Base-by-base conservation (phyloP, 2,329 filamentous ascomycete species). In the Colletotrichum melonis region DNA sequence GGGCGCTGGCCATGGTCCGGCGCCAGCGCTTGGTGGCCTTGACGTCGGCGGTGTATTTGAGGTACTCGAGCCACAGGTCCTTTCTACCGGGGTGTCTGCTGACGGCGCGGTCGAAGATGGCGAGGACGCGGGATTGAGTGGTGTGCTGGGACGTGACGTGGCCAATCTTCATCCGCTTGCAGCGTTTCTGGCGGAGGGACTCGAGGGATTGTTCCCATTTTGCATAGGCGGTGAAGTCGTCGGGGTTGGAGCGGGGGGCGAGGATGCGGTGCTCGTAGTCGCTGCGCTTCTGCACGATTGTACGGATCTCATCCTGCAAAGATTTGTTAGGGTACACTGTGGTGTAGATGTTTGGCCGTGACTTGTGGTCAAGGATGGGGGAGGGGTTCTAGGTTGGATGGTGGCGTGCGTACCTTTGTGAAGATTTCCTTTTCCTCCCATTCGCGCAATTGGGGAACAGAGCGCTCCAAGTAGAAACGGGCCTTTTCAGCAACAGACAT, bases 401-500 rank as follows among this genome's bases (percentile, higher is more conserved):
- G 32, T 32, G 32, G 63, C 58, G 42, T 82, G 63, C 58, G 42
- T 82, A 94, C 94, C 86, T 93, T 92, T 74, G 89, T 91, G 85
- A 99, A 99, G 77, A 99, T 93, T 78, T 94, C 92, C 83, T 98
- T 98, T 76, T 94, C 91, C 83, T 97, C 94, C 82, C 95, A 97
- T 79, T 98, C 95, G 75, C 95, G 94, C 70, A 99, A 89, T 82
- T 98, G 95, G 19, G 95, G 95, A 56, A 98, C 94, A 2, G 94
- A 93, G 77, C 96, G 93, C 86, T 99, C 97, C 76, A 98, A 90
- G 83, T 94, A 98, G 84, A 96, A 98, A 72, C 96, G 94, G 69
- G 96, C 97, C 84, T 98, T 98, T 80, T 98, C 97, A 75, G 94
- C 93, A 72, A 97, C 92, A 55, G 64, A 64, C 69, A 54, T 66